Evolutionary conservation across 805 yeast species (phyloP), one percentile per base, ranked within the genome.

Genomic region (Novakomyces olei): DNA sequence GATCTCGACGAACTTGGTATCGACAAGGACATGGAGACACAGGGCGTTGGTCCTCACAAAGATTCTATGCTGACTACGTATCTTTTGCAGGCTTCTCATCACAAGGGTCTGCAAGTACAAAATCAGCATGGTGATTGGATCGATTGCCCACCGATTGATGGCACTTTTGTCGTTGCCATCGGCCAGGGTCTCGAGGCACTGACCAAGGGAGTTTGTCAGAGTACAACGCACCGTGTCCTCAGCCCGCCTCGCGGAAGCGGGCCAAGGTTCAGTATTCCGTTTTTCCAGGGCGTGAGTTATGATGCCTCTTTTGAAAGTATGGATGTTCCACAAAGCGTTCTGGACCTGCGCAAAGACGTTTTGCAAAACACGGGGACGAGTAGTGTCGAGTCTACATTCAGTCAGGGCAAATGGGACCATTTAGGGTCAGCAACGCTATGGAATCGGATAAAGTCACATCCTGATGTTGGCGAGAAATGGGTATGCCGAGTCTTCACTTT

Each of bases 21-120:
- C 8, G 23, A 30, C 5, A 36, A 17, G 24, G 12, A 29, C 37
- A 37, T 32, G 12, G 34, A 36, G 10, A 30, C 32, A 7, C 72
- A 65, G 41, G 75, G 74, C 1, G 65, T 61, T 12, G 76, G 77
- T 1, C 72, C 75, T 3, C 80, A 72, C 43, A 60, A 75, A 36
- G 81, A 73, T 42, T 41, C 48, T 14, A 37, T 37, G 40, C 39
- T 37, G 14, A 37, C 40, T 14, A 30, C 38, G 23, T 37, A 37
- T 26, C 33, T 37, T 5, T 25, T 37, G 10, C 40, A 37, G 19
- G 40, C 34, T 8, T 26, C 40, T n/a, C 28, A 36, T 12, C 40
- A 37, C 18, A 24, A 25, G 10, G 67, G 72, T 1, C 51, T 69
- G 24, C 70, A 69, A 41, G 73, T 67, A 6, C 63, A 65, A 37